phyloP scores from a whole-genome alignment of 352 stramenopile species.

The Globisporangium cederbergense region DNA sequence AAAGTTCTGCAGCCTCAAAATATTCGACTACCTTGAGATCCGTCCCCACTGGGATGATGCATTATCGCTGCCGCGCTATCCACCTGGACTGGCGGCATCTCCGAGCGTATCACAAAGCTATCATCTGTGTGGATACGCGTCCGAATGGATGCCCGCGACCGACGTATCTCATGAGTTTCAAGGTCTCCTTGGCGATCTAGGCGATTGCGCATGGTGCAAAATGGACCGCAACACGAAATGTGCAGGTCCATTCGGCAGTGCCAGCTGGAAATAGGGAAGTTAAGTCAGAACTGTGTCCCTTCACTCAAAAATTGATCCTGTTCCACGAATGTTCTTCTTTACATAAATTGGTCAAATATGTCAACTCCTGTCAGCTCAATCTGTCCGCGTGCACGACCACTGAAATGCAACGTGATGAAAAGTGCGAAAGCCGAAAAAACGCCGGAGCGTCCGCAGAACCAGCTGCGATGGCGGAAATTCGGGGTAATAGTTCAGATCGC shows the following conservation, averaged over 20 bases:
- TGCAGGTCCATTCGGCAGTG: background rate
- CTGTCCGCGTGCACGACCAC: background rate
- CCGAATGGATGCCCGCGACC: slow-evolving; percentile 7
- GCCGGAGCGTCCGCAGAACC: background rate
- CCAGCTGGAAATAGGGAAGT: slow-evolving; percentile 6
- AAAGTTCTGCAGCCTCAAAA: slow-evolving; percentile 1
- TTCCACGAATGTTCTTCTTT: background rate
- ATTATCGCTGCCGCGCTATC: background rate
- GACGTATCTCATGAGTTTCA: background rate
- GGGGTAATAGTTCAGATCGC: background rate
- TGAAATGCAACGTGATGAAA: slow-evolving; percentile 1
- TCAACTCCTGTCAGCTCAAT: slow-evolving; percentile 2
- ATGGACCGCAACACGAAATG: slow-evolving; percentile 1
- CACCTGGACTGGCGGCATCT: background rate
- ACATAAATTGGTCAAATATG: background rate
- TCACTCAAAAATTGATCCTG: background rate
- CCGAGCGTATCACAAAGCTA: background rate
- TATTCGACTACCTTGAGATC: background rate
- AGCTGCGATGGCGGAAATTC: background rate
- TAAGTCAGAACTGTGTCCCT: slow-evolving; percentile 3
- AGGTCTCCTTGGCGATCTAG: background rate
- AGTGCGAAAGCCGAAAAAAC: background rate
- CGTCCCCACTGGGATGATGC: background rate
- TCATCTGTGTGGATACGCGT: slow-evolving; percentile 4
- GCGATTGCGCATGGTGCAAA: background rate